Conservation (phyloP, 495 filamentous ascomycete genomes). For the Talaromyces thailandensis region DNA sequence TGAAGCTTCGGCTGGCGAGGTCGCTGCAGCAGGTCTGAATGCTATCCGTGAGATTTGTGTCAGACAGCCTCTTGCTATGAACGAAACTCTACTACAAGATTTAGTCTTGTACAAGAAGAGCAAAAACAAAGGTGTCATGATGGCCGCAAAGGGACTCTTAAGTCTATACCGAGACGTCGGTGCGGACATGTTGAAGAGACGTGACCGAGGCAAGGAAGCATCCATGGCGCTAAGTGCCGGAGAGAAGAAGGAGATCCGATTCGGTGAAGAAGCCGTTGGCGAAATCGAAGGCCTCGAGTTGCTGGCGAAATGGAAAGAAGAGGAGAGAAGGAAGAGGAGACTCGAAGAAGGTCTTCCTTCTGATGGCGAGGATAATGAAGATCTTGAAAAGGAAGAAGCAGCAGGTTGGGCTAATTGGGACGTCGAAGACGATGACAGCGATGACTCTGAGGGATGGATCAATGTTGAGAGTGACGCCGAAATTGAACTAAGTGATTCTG, state of each 20-base stretch:
- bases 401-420: conserved; percentile 78
- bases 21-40: conserved; percentile 88
- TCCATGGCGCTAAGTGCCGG: conserved; percentile 69
- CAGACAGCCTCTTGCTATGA: conserved; percentile 90
- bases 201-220: conserved; percentile 89
- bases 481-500: conserved; percentile 65
- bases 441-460: conserved; percentile 85
- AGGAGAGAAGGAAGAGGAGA: conserved; percentile 65
- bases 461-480: conserved; percentile 78
- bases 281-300: conserved; percentile 90
- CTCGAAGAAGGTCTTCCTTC: conserved; percentile 53
- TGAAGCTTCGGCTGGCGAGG: conserved; percentile 83
- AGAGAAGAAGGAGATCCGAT: conserved; percentile 59
- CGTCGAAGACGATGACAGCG: conserved; percentile 67
- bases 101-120: conserved; percentile 92
- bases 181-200: conserved; percentile 79
- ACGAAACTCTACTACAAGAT: conserved; percentile 90
- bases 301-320: conserved; percentile 86
- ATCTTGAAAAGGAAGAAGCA: conserved; percentile 50
- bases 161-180: conserved; percentile 85
- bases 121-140: conserved; percentile 96
- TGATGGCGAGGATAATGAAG: conserved; percentile 47
- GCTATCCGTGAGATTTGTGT: conserved; percentile 90
- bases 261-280: conserved; percentile 67
- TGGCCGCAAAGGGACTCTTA: conserved; percentile 88